A percentile compares a stretch with the other conserved stretches of the same genome.
Evolutionary conservation across 1,139 yeast species (phyloP).

Genomic region (Lodderomyces parapsilosis): DNA sequence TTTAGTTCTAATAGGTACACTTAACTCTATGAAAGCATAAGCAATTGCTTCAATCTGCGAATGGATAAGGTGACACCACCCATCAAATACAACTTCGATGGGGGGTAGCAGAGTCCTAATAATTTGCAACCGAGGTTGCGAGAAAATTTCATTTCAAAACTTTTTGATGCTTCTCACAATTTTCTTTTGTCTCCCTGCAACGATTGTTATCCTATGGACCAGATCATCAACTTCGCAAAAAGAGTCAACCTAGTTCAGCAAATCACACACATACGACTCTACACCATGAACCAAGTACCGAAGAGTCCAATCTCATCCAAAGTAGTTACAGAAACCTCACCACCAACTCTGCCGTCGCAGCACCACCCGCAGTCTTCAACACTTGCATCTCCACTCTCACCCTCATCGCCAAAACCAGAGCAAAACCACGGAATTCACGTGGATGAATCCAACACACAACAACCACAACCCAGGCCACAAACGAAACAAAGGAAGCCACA

Average conservation of each 20-base stretch:
- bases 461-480: background rate
- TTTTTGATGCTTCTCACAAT: background rate
- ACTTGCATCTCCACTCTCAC: background rate
- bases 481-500: conserved; percentile 50
- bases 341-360: background rate
- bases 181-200: background rate
- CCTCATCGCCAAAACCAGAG: background rate
- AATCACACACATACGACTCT: background rate
- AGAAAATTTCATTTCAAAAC: no score
- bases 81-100: no score
- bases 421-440: no score
- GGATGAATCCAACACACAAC: background rate
- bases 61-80: no score
- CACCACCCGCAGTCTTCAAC: background rate
- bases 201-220: background rate
- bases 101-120: no score
- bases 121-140: no score
- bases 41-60: no score
- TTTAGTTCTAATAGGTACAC: no score
- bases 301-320: background rate
- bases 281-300: background rate
- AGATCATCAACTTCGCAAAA: background rate
- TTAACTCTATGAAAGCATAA: no score
- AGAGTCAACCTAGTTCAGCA: background rate
- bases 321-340: background rate